Conservation (phyloP, 345 rosid genomes). For the Hibiscus syriacus region DNA sequence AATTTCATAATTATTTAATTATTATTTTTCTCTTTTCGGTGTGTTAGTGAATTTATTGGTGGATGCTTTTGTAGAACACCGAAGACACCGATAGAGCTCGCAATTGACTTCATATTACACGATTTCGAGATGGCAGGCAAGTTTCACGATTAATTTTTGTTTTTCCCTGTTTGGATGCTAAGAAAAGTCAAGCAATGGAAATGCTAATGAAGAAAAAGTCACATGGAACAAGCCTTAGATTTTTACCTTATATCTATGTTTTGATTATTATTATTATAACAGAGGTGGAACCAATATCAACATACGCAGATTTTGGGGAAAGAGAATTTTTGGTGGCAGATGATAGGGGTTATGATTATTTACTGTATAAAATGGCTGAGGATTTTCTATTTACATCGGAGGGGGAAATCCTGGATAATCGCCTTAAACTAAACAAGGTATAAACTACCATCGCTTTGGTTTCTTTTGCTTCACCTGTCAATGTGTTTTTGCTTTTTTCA, state of each 20-base stretch:
- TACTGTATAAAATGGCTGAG: constrained; percentile 71
- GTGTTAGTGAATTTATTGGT: neutral
- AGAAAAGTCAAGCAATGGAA: constrained; percentile 3
- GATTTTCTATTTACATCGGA: constrained; percentile 62
- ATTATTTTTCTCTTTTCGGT: neutral
- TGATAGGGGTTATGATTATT: constrained; percentile 84
- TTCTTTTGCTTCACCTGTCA: neutral
- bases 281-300: constrained; percentile 99
- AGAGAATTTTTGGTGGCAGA: constrained; percentile 88
- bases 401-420: constrained; percentile 67
- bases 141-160: constrained; percentile 10
- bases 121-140: constrained; percentile 99
- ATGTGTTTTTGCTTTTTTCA: neutral
- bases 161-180: constrained; percentile 9
- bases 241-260: no score
- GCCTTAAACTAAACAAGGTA: constrained; percentile 89
- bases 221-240: neutral
- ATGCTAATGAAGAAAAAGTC: neutral
- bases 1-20: neutral
- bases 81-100: constrained; percentile 89
- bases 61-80: constrained; percentile 37
- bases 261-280: neutral
- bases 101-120: constrained; percentile 94
- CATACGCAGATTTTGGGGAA: constrained; percentile 82
- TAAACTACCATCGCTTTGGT: neutral